Evolutionary conservation across 1,139 yeast genomes (phyloP).

Genomic region (Zygoascus hellenicus): DNA sequence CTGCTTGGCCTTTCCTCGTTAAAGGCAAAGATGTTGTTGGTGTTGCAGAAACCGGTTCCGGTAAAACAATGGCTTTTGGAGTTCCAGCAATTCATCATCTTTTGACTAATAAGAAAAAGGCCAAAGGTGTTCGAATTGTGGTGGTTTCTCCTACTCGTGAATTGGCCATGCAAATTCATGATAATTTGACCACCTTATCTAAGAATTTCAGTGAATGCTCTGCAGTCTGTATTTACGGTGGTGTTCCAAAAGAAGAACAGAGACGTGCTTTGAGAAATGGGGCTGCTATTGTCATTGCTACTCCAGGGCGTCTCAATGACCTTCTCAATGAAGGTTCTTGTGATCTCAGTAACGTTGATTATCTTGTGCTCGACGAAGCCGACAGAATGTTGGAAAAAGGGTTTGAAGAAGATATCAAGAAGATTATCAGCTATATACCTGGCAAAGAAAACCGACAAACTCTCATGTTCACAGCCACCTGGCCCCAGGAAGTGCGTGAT

Average conservation of each 20-base stretch:
- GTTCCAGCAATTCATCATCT: constrained; percentile 90
- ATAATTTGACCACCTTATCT: constrained; percentile 67
- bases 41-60: constrained; percentile 98
- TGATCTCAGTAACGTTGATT: constrained; percentile 60
- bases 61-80: constrained; percentile 96
- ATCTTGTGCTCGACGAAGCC: constrained; percentile 91
- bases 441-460: constrained; percentile 56
- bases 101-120: constrained; percentile 13
- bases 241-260: constrained; percentile 94
- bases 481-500: constrained; percentile 91
- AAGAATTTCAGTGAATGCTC: constrained; percentile 49
- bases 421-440: constrained; percentile 57
- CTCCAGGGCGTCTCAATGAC: constrained; percentile 95
- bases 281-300: constrained; percentile 76
- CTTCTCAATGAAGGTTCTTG: constrained; percentile 84
- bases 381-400: constrained; percentile 98
- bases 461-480: constrained; percentile 82
- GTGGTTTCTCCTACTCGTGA: constrained; percentile 97
- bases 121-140: constrained; percentile 59
- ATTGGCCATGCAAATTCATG: constrained; percentile 88
- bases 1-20: constrained; percentile 89
- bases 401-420: constrained; percentile 91
- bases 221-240: constrained; percentile 91
- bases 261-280: constrained; percentile 57
- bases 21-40: constrained; percentile 85